phyloP scores from a whole-genome alignment of 192 early-diverging fungal genomes.

The Coemansia sp. region DNA sequence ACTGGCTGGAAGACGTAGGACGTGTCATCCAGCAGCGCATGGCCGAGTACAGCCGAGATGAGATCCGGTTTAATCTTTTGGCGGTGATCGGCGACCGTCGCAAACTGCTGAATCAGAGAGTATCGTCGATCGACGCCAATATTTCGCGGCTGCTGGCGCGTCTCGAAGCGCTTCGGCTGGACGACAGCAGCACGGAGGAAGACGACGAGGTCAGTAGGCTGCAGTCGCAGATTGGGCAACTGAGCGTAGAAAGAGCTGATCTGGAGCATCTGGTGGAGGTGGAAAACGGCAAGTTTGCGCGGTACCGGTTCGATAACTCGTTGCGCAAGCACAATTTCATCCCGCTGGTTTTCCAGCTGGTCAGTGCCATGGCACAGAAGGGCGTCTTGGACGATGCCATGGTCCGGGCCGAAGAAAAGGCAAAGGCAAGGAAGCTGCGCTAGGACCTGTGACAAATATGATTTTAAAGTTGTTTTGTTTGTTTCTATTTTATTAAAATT shows the following conservation, averaged over 20 bases:
- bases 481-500: neutral
- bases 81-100: slow-evolving; percentile 69
- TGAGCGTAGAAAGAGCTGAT: slow-evolving; percentile 57
- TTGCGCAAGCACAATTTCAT: slow-evolving; percentile 77
- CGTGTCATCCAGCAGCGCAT: slow-evolving; percentile 71
- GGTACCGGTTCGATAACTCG: slow-evolving; percentile 67
- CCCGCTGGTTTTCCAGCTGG: slow-evolving; percentile 68
- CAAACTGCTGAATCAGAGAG: slow-evolving; percentile 56
- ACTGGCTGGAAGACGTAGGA: slow-evolving; percentile 67
- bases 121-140: slow-evolving; percentile 52
- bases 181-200: slow-evolving; percentile 39
- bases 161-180: slow-evolving; percentile 34
- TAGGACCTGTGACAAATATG: too few species aligned
- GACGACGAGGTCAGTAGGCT: slow-evolving; percentile 21
- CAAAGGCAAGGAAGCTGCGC: slow-evolving; percentile 49
- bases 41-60: slow-evolving; percentile 57
- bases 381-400: slow-evolving; percentile 54
- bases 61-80: slow-evolving; percentile 81
- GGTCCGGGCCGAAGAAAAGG: slow-evolving; percentile 57
- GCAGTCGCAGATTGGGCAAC: slow-evolving; percentile 33
- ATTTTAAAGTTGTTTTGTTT: neutral
- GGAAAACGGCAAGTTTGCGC: slow-evolving; percentile 63
- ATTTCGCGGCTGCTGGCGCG: slow-evolving; percentile 31
- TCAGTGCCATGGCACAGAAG: slow-evolving; percentile 61
- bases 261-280: slow-evolving; percentile 57